Evolutionary conservation across 2,329 filamentous ascomycete genomes (phyloP).

Genomic region (Lachnellula hyalina): DNA sequence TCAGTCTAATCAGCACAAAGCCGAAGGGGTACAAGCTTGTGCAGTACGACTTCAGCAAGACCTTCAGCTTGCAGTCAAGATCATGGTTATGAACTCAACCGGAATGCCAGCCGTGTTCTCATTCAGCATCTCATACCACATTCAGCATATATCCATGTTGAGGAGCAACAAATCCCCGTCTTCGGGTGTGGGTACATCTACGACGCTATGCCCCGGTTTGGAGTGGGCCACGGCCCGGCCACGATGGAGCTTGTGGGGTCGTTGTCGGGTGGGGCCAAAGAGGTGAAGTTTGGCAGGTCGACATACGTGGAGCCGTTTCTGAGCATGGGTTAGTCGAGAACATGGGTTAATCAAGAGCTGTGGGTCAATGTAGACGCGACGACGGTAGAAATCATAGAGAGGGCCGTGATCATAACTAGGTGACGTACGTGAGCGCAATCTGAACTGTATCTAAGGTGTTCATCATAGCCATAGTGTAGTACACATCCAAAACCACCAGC

Average conservation of each 20-base stretch:
- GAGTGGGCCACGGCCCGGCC: neutral
- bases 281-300: neutral
- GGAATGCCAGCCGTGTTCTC: neutral
- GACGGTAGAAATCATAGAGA: neutral
- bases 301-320: neutral
- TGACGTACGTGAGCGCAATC: neutral
- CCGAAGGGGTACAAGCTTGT: neutral
- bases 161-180: neutral
- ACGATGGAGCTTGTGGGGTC: neutral
- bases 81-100: neutral
- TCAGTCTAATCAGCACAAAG: neutral
- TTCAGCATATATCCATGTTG: neutral
- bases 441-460: neutral
- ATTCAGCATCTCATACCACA: neutral
- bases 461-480: neutral
- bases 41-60: neutral
- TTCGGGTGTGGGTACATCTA: neutral
- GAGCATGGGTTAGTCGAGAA: neutral
- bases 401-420: neutral
- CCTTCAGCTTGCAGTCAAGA: neutral
- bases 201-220: neutral
- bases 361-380: neutral
- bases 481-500: neutral
- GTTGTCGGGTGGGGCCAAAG: neutral
- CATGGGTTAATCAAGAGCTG: neutral